Evolutionary conservation across 2,329 filamentous ascomycete species (phyloP), one percentile per base, ranked within the genome.

Genomic region (Trichoderma sp.): DNA sequence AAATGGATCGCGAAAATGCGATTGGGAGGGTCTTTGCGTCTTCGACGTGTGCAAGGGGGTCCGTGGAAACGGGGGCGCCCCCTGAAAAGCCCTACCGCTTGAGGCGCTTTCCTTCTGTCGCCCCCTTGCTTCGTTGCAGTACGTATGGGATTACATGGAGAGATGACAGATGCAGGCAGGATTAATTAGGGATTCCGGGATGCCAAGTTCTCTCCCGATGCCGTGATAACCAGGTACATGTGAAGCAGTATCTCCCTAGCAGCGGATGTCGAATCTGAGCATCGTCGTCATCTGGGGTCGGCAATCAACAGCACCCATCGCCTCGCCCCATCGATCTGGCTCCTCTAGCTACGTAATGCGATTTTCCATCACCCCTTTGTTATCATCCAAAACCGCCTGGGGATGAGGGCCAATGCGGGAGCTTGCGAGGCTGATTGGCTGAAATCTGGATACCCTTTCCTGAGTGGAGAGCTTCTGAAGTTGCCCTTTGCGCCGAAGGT

Each of bases 201-300:
- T 54, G n/a, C 50, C 19, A 51, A 14, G 3, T 7, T 7, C 28
- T 39, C 12, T 39, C 34, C 34, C 12, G 56, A 50, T 43, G 43
- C 61, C 61, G 61, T 64, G 50, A 64, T 57, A 57, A 43, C 14
- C 30, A 39, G 34, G 34, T 14, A 39, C 5, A 3, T 34, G 2
- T 9, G 28, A 30, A 30, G 28, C 3, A 4, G 9, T 39, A 14
- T 12, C 10, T 39, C 10, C 34, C 2, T 12, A 14, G 12, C 14
- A 30, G 61, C 51, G 61, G 39, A 44, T 15, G 21, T 43, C 7
- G 17, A 43, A 30, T 52, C 60, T 47, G 50, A 41, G 30, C 34
- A 63, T 63, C 52, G 56, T 44, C 21, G 21, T 52, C 52, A 64
- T 64, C 61, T 57, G 61, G 61, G 61, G 52, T 51, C 61, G 61